Conservation (phyloP, 768 basidiomycete genomes). For the Filobasidium floriforme region DNA sequence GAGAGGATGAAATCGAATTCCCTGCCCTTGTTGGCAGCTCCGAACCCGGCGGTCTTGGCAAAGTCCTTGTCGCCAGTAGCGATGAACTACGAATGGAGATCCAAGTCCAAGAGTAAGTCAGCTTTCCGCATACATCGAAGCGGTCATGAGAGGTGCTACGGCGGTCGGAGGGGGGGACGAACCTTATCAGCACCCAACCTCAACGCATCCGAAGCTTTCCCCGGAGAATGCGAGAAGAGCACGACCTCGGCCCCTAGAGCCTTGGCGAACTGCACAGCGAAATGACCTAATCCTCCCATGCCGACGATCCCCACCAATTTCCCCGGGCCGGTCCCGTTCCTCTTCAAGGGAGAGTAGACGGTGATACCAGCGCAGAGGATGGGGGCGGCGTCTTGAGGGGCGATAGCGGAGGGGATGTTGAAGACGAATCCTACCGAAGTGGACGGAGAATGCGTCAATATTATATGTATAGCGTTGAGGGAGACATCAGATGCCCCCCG, state of each 20-base stretch:
- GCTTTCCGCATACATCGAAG: no score
- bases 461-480: no score
- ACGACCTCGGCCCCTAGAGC: slow-evolving; percentile 56
- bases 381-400: slow-evolving; percentile 41
- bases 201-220: slow-evolving; percentile 55
- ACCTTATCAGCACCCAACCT: slow-evolving; percentile 41
- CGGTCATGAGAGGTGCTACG: not conserved
- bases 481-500: no score
- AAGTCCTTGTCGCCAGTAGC: slow-evolving; percentile 33
- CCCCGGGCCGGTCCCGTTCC: slow-evolving; percentile 55
- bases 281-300: slow-evolving; percentile 55
- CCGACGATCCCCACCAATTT: slow-evolving; percentile 58
- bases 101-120: no score
- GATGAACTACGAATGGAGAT: slow-evolving; percentile 33
- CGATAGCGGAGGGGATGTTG: slow-evolving; percentile 43
- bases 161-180: not conserved
- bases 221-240: slow-evolving; percentile 53
- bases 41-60: slow-evolving; percentile 32
- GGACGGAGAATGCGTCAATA: no score
- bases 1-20: slow-evolving; percentile 46
- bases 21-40: slow-evolving; percentile 27
- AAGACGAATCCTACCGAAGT: slow-evolving; percentile 43
- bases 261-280: slow-evolving; percentile 45
- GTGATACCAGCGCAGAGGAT: slow-evolving; percentile 46
- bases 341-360: slow-evolving; percentile 45